Percentiles rank a stretch among this genome's conserved stretches.
Conservation (phyloP, 129 eudicot genomes). For the Glebionis coronaria region DNA sequence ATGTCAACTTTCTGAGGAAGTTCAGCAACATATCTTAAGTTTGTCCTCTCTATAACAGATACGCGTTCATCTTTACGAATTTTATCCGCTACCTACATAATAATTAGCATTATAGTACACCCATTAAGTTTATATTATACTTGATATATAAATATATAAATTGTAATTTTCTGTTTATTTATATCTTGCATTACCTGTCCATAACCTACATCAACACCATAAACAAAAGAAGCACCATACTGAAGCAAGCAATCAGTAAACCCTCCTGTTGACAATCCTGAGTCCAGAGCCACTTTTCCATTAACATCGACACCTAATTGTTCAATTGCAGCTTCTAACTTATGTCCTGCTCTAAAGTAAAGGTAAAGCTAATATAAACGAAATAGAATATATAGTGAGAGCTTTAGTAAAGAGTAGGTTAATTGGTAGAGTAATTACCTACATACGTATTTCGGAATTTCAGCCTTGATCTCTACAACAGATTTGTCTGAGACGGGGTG, state of each 20-base stretch:
- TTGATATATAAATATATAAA: background rate
- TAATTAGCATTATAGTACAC: slow-evolving; percentile 18
- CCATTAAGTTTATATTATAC: background rate
- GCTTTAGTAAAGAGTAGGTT: slow-evolving; percentile 6
- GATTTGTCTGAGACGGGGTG: slow-evolving; percentile 82
- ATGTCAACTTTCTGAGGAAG: slow-evolving; percentile 96
- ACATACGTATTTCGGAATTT: slow-evolving; percentile 98
- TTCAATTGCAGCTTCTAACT: slow-evolving; percentile 96
- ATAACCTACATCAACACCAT: slow-evolving; percentile 98
- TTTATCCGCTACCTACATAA: slow-evolving; percentile 86
- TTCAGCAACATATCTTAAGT: slow-evolving; percentile 83
- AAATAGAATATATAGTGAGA: background rate
- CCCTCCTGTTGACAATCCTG: slow-evolving; percentile 97
- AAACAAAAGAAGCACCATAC: slow-evolving; percentile 88
- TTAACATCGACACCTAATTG: slow-evolving; percentile 74
- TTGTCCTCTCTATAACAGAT: slow-evolving; percentile 79
- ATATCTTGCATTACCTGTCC: slow-evolving; percentile 63
- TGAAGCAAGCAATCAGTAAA: slow-evolving; percentile 98
- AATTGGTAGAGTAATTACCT: slow-evolving; percentile 73
- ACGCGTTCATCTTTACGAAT: slow-evolving; percentile 87
- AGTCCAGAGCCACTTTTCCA: slow-evolving; percentile 94
- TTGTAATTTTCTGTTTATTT: slow-evolving; percentile 9
- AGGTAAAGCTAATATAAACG: slow-evolving; percentile 25
- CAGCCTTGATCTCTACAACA: slow-evolving; percentile 84
- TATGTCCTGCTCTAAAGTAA: slow-evolving; percentile 84